Evolutionary conservation across 208 protist genomes (phyloP), one percentile per base, ranked within the genome.

Genomic region (Crithidia thermophila): DNA sequence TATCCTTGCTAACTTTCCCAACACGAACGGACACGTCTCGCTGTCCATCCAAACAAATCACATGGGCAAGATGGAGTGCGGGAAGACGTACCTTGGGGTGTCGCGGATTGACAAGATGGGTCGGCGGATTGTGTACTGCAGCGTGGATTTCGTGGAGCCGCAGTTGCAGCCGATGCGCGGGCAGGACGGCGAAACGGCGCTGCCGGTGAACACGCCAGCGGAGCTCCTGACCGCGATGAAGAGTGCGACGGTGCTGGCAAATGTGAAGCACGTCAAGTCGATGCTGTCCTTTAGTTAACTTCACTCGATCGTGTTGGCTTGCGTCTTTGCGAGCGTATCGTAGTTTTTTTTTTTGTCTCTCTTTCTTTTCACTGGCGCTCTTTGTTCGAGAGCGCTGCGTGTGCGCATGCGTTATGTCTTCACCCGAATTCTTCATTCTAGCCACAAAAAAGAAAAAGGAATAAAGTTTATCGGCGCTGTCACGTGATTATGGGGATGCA

Each of bases 211-310:
- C 14, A 68, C 62, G 20, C 47, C 70, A 3, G 47, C 55, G 0
- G 57, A 69, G n/a, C 60, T 87, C 56, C 47, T 74, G 20, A 40
- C 49, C 7, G 69, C 57, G 14, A 43, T 78, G 47, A 63, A 45
- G 18, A 57, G 60, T n/a, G 43, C 55, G 21, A 50, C 45, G 25
- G 75, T 80, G 34, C 55, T 77, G 46, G 51, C 66, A n/a, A 88
- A 79, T 42, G 67, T 67, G 40, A 88, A 81, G 62, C 82, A 85
- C 60, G 62, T 82, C 36, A 88, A 88, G 79, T 63, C 71, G 10
- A 63, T 84, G 43, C 66, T 87, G 4, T 65, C 66, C 16, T 63
- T 52, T 43, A 63, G 57, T 20, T 63, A 49, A 31, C 2, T n/a
- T n/a, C n/a, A n/a, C n/a, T n/a, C n/a, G n/a, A n/a, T n/a, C n/a